These are phyloP conservation scores for Flaveria sonorensis DNA, from an alignment of 129 eudicot genomes.

Conservation along the genomic window DNA sequence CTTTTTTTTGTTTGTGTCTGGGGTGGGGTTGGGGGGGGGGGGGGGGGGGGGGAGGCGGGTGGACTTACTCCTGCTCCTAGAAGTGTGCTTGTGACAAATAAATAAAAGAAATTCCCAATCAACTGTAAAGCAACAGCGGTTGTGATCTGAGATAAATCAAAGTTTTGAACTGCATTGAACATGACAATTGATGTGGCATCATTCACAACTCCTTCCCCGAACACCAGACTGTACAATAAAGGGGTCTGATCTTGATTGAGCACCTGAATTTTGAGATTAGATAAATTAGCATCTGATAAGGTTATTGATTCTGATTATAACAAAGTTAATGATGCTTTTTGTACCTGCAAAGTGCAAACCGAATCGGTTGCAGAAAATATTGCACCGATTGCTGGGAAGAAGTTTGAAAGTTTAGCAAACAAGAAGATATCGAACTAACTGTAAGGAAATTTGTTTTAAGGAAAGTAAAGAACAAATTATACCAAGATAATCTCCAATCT, in stretches of 20 bases:
- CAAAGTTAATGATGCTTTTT: slow-evolving; percentile 10
- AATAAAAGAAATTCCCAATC: slow-evolving; percentile 61
- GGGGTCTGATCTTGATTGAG: slow-evolving; percentile 82
- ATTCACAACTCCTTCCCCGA: slow-evolving; percentile 90
- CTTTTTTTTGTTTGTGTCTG: too few relatives aligned
- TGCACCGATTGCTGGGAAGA: slow-evolving; percentile 84
- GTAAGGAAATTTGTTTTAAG: neutral
- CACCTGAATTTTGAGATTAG: slow-evolving; percentile 45
- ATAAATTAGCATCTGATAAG: slow-evolving; percentile 27
- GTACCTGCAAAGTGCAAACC: slow-evolving; percentile 96
- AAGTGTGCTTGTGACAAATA: slow-evolving; percentile 69
- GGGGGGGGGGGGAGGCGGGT: neutral
- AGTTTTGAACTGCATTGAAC: slow-evolving; percentile 77
- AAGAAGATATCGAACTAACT: neutral
- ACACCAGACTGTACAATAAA: slow-evolving; percentile 76
- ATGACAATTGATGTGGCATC: slow-evolving; percentile 96
- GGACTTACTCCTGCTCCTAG: slow-evolving; percentile 69
- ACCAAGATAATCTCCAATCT: slow-evolving; percentile 79
- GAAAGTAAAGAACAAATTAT: slow-evolving; percentile 18
- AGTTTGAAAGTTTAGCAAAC: slow-evolving; percentile 23
- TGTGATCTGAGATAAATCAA: slow-evolving; percentile 57
- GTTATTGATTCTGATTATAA: neutral
- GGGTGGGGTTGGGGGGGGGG: too few relatives aligned
- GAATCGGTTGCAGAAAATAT: slow-evolving; percentile 99
- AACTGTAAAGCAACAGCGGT: slow-evolving; percentile 55